Conservation (phyloP, 352 stramenopile genomes). For the Phytophthora syringae region DNA sequence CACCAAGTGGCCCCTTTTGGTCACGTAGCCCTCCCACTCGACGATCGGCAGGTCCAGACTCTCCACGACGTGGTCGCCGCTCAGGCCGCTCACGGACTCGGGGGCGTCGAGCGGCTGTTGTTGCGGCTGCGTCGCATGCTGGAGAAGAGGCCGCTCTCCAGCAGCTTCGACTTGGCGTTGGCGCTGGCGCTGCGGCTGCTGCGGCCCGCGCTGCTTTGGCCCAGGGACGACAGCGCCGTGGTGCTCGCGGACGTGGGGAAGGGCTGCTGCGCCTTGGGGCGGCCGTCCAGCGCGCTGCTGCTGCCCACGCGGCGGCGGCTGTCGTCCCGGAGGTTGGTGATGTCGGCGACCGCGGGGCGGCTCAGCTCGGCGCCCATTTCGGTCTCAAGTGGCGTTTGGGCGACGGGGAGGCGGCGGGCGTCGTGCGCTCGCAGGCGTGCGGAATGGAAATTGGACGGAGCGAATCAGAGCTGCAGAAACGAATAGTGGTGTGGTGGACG, state of each 20-base stretch:
- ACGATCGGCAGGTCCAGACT: conserved; percentile 87
- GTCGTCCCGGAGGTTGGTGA: conserved; percentile 39
- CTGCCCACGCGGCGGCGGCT: conserved; percentile 70
- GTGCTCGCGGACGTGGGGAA: conserved; percentile 62
- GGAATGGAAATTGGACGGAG: too few species aligned
- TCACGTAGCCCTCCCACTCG: conserved; percentile 92
- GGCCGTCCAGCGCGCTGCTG: conserved; percentile 61
- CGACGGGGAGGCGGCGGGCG: too few species aligned
- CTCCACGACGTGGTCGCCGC: conserved; percentile 68
- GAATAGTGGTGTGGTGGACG: background rate
- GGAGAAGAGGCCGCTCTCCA: conserved; percentile 56
- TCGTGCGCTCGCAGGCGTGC: too few species aligned
- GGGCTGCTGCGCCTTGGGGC: conserved; percentile 20
- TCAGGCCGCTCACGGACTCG: conserved; percentile 12
- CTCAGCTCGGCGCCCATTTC: conserved; percentile 84
- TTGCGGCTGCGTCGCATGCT: conserved; percentile 58
- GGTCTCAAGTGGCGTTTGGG: too few species aligned
- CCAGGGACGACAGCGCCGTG: conserved; percentile 63
- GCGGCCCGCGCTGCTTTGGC: conserved; percentile 8
- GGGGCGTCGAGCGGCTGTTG: conserved; percentile 42
- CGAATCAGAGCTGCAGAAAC: conserved; percentile 1
- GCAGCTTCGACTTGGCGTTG: conserved; percentile 47
- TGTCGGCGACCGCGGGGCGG: conserved; percentile 41
- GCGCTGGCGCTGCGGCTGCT: conserved; percentile 54
- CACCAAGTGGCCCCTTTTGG: conserved; percentile 87